phyloP scores from a whole-genome alignment of 345 rosid genomes.

The Murraya paniculata region DNA sequence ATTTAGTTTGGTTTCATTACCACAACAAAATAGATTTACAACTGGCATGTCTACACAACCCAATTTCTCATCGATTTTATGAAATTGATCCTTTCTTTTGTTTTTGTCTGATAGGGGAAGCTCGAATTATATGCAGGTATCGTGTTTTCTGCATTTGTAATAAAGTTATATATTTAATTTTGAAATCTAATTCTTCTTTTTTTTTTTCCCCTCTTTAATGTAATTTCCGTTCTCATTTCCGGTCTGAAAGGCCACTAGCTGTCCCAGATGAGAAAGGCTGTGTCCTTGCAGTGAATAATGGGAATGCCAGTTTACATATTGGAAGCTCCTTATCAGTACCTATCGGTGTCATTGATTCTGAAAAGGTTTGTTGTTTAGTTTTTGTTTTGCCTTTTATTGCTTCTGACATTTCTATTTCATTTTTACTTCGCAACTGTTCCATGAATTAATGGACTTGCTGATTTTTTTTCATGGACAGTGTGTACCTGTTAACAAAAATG shows the following conservation, averaged over 20 bases:
- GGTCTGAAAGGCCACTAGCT: conserved; percentile 47
- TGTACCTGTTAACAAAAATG: conserved; percentile 27
- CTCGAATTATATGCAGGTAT: conserved; percentile 75
- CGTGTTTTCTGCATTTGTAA: background rate
- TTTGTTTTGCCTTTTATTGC: background rate
- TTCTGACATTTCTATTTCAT: background rate
- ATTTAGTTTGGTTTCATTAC: background rate
- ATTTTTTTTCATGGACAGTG: conserved; percentile 36
- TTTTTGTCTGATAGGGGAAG: conserved; percentile 48
- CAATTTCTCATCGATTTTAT: background rate
- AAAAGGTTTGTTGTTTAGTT: conserved; percentile 43
- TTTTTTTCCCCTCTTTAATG: background rate
- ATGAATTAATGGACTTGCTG: conserved; percentile 9
- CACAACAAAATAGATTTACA: background rate
- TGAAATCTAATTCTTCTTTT: background rate
- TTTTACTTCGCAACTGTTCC: background rate
- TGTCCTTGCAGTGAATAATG: conserved; percentile 31
- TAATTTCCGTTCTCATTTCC: background rate
- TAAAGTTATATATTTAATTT: background rate
- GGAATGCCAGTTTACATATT: conserved; percentile 35
- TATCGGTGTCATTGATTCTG: conserved; percentile 52
- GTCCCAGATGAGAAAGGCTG: conserved; percentile 42
- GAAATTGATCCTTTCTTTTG: conserved; percentile 6
- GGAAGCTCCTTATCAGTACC: conserved; percentile 47
- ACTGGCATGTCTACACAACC: background rate